Evolutionary conservation across 768 basidiomycete genomes (phyloP).

Genomic region (Cystofilobasidium capitatum): DNA sequence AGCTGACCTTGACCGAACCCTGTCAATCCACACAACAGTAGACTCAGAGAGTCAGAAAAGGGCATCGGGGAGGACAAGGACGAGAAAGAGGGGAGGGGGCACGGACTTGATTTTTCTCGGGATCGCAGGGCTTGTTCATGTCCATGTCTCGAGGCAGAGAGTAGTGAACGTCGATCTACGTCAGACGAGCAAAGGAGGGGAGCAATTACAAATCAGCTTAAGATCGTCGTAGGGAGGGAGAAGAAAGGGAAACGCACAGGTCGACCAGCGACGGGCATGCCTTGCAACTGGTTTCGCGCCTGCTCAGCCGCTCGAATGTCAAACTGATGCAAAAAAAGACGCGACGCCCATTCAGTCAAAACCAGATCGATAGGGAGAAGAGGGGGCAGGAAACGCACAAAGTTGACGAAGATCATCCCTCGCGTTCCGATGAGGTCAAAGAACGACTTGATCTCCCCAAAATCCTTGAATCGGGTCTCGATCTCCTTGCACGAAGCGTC

Average conservation of each 20-base stretch:
- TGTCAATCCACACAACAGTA: conserved; percentile 42
- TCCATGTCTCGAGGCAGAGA: conserved; percentile 85
- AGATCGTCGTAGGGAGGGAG: not conserved
- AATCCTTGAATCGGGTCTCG: conserved; percentile 74
- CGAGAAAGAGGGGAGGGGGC: not conserved
- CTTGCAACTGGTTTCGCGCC: conserved; percentile 82
- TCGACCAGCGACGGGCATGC: conserved; percentile 73
- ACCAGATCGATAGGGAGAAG: not conserved
- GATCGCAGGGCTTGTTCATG: conserved; percentile 48
- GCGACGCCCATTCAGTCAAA: not conserved
- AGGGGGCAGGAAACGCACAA: conserved; percentile 53
- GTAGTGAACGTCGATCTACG: conserved; percentile 99
- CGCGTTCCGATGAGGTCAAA: conserved; percentile 89
- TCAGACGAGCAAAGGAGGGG: not conserved
- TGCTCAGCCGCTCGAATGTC: conserved; percentile 87
- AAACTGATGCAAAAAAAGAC: conserved; percentile 50
- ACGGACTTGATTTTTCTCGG: conserved; percentile 73
- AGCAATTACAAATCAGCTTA: not conserved
- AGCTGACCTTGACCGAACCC: conserved; percentile 70
- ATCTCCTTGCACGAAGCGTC: conserved; percentile 52
- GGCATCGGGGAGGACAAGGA: not conserved
- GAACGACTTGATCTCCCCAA: conserved; percentile 93
- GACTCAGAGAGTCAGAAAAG: not conserved
- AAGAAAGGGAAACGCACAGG: conserved; percentile 53
- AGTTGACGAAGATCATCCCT: conserved; percentile 99